Evolutionary conservation across 23 red algal genomes (phyloP).

Genomic region (Gracilaria gracilis): DNA sequence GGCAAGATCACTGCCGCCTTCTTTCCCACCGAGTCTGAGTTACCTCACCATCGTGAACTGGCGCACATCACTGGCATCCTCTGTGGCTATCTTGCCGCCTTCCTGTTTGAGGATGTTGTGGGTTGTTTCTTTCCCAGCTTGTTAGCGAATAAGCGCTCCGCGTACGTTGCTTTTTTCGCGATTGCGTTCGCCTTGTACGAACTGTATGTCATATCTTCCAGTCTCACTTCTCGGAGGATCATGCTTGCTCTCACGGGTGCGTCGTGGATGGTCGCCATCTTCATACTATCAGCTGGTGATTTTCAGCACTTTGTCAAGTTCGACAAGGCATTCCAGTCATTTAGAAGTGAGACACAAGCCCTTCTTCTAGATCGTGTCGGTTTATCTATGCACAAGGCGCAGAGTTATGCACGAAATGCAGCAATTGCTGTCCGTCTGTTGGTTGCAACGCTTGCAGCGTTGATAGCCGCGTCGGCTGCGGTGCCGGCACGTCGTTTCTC

Average conservation of each 20-base stretch:
- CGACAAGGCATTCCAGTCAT: constrained; percentile 32
- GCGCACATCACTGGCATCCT: constrained; percentile 22
- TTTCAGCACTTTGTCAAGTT: constrained; percentile 32
- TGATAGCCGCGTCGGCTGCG: constrained; percentile 26
- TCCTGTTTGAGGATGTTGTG: constrained; percentile 42
- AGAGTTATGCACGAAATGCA: background rate
- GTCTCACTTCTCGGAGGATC: constrained; percentile 18
- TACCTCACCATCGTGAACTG: constrained; percentile 48
- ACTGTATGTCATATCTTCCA: constrained; percentile 16
- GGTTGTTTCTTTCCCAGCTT: constrained; percentile 42
- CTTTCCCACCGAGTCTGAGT: constrained; percentile 49
- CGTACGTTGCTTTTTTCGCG: constrained; percentile 26
- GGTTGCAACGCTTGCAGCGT: constrained; percentile 13
- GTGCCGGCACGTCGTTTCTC: constrained; percentile 70
- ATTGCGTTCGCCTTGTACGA: constrained; percentile 28
- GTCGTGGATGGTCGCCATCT: constrained; percentile 34
- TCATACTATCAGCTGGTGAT: constrained; percentile 34
- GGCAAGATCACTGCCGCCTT: background rate
- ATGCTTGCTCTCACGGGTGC: constrained; percentile 19
- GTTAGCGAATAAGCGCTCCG: constrained; percentile 42
- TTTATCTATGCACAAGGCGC: background rate
- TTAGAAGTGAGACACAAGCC: background rate
- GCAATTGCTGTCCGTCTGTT: constrained; percentile 17
- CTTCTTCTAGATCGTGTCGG: background rate
- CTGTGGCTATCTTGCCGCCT: constrained; percentile 51